Conservation (phyloP, 1,284 basidiomycete species). For the Apiotrichum veenhuisii region DNA sequence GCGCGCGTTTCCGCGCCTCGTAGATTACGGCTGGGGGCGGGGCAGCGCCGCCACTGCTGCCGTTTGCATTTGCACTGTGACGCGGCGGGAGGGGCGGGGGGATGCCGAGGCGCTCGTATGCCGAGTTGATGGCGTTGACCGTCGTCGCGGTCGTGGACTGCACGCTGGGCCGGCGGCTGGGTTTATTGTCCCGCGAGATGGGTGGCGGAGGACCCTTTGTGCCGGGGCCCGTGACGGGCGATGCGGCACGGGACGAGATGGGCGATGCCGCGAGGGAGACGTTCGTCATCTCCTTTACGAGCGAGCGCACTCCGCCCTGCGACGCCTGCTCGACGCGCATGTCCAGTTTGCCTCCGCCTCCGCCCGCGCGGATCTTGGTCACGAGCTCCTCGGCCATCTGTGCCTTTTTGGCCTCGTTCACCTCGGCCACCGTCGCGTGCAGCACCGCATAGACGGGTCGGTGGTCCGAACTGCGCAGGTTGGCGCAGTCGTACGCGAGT, state of each 20-base stretch:
- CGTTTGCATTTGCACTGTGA: too few relatives aligned
- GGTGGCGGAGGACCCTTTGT: constrained; percentile 3
- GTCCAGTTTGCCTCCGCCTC: constrained; percentile 9
- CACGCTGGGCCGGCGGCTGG: background rate
- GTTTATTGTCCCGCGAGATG: constrained; percentile 15
- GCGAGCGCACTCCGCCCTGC: constrained; percentile 21
- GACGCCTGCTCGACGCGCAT: constrained; percentile 14
- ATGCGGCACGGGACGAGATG: background rate
- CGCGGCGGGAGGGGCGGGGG: constrained; percentile 19
- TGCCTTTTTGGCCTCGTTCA: constrained; percentile 72
- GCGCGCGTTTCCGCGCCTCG: constrained; percentile 13
- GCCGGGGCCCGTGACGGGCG: constrained; percentile 5
- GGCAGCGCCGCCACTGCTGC: background rate
- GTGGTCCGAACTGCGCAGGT: constrained; percentile 87
- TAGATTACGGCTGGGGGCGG: constrained; percentile 1
- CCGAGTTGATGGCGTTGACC: constrained; percentile 5
- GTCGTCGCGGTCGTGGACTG: background rate
- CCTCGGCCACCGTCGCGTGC: constrained; percentile 67
- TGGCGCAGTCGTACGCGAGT: constrained; percentile 59
- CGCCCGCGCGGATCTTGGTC: constrained; percentile 8
- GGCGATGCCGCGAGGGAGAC: constrained; percentile 10
- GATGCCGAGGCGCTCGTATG: constrained; percentile 12
- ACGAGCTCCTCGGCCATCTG: constrained; percentile 7
- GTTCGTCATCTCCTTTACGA: constrained; percentile 23
- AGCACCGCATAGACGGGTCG: constrained; percentile 88